Base-by-base conservation (phyloP, 2,329 filamentous ascomycete species). In the Colletotrichum incanum region DNA sequence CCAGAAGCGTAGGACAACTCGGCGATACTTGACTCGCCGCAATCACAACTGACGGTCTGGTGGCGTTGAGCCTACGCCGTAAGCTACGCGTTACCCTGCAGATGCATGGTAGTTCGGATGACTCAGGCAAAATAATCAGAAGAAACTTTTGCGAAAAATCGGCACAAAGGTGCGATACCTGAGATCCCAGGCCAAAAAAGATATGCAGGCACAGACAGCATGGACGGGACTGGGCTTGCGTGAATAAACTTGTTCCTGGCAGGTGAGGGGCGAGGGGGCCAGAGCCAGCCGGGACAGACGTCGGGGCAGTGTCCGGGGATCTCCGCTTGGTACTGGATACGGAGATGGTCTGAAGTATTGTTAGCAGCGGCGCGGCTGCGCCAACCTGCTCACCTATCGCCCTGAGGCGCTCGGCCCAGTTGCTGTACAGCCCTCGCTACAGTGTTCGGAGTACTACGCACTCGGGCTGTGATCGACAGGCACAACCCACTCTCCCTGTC, bases 401-500 rank as follows among this genome's bases (percentile, higher is more conserved):
- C 14, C 12, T 1, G 7, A 11, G 5, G 5, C 16, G 12, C 7
- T 34, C 20, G 26, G 2, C 9, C 5, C 31, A 23, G 69, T 63
- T 23, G 1, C 65, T 54, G 41, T 69, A 69, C 65, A 18, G 23
- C 20, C 9, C n/a, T 20, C 28, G 2, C 20, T 49, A 72, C 65
- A 72, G 69, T 72, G 52, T 23, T 37, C 8, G 28, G 31, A n/a
- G 26, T 37, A 64, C 65, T 26, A 23, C 65, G 31, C 69, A 72
- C 69, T 69, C 45, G 59, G 69, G 65, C 41, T 39, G 20, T 63
- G 69, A 72, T 72, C 65, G 69, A 63, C 69, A 72, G 69, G 69
- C 41, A 72, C 69, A 58, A 54, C 41, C 56, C n/a, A 34, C 37
- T 20, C 23, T n/a, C 49, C 58, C 49, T 55, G 28, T 37, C 52